Percentiles rank a stretch among this genome's conserved stretches.
These are phyloP conservation scores for Metschnikowia cerradonensis DNA, from an alignment of 805 yeast species.

Conservation along the genomic window DNA sequence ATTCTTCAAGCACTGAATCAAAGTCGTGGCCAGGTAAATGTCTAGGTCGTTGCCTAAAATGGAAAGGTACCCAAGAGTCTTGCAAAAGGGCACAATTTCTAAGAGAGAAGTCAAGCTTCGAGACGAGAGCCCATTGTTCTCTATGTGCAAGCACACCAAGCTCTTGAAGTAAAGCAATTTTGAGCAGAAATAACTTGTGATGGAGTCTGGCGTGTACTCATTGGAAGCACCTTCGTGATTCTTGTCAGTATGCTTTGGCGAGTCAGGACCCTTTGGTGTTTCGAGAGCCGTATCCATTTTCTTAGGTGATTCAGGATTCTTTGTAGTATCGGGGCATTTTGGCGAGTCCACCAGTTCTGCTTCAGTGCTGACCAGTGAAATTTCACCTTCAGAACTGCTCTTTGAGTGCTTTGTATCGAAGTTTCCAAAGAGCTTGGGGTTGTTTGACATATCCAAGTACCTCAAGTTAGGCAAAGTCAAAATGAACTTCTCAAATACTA, in stretches of 20 bases:
- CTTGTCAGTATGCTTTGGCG: too few relatives aligned
- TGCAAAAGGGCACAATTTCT: conserved; percentile 67
- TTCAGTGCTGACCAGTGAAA: neutral
- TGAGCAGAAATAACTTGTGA: conserved; percentile 53
- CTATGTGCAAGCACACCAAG: conserved; percentile 66
- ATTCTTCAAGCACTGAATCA: conserved; percentile 65
- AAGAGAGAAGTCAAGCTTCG: conserved; percentile 57
- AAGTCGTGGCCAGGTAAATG: conserved; percentile 56
- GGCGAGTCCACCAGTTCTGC: neutral
- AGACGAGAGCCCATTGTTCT: conserved; percentile 56
- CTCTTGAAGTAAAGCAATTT: conserved; percentile 66
- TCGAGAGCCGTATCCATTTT: too few relatives aligned
- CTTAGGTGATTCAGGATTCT: too few relatives aligned
- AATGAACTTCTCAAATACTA: conserved; percentile 47
- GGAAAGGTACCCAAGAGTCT: conserved; percentile 62
- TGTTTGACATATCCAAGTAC: conserved; percentile 72
- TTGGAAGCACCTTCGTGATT: neutral
- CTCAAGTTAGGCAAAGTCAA: conserved; percentile 56
- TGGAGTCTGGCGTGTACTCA: conserved; percentile 17
- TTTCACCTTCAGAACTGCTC: neutral
- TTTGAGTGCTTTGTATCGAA: neutral
- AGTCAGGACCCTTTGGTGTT: too few relatives aligned
- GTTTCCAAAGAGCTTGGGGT: conserved; percentile 63
- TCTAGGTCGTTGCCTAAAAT: conserved; percentile 61
- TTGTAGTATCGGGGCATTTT: neutral